phyloP scores from a whole-genome alignment of 2,329 filamentous ascomycete genomes.

The Periconia sp. region DNA sequence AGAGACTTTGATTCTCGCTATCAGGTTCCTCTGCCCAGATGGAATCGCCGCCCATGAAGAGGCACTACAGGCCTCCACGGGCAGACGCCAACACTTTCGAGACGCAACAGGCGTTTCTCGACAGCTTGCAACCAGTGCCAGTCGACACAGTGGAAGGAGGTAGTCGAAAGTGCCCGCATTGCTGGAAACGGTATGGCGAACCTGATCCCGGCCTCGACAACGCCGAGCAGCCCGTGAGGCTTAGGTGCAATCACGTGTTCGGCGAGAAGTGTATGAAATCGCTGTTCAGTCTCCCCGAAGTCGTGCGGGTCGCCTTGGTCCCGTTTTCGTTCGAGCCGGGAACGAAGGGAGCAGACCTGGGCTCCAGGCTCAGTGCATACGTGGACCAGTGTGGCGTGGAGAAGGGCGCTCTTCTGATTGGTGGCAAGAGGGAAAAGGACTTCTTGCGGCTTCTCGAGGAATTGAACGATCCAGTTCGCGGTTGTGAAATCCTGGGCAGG shows the following conservation, averaged over 20 bases:
- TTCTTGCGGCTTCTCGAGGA: slow-evolving; percentile 6
- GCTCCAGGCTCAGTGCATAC: slow-evolving; percentile 8
- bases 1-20: background rate
- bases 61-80: slow-evolving; percentile 15
- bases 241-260: slow-evolving; percentile 23
- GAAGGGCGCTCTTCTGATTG: slow-evolving; percentile 5
- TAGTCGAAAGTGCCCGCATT: slow-evolving; percentile 19
- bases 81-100: slow-evolving; percentile 18
- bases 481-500: background rate
- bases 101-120: slow-evolving; percentile 23
- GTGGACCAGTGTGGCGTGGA: background rate
- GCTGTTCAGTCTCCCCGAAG: slow-evolving; percentile 13
- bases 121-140: slow-evolving; percentile 14
- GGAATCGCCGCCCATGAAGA: slow-evolving; percentile 3
- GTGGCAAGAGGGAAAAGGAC: slow-evolving; percentile 4
- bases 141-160: slow-evolving; percentile 12
- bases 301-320: slow-evolving; percentile 1
- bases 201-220: slow-evolving; percentile 20
- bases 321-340: slow-evolving; percentile 12
- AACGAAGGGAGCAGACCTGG: slow-evolving; percentile 11
- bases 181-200: slow-evolving; percentile 27
- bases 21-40: background rate
- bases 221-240: slow-evolving; percentile 20
- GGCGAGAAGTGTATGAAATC: slow-evolving; percentile 23
- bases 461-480: background rate